These are phyloP conservation scores for Pholiota adiposa DNA, from an alignment of 1,284 basidiomycete genomes.

Conservation along the genomic window DNA sequence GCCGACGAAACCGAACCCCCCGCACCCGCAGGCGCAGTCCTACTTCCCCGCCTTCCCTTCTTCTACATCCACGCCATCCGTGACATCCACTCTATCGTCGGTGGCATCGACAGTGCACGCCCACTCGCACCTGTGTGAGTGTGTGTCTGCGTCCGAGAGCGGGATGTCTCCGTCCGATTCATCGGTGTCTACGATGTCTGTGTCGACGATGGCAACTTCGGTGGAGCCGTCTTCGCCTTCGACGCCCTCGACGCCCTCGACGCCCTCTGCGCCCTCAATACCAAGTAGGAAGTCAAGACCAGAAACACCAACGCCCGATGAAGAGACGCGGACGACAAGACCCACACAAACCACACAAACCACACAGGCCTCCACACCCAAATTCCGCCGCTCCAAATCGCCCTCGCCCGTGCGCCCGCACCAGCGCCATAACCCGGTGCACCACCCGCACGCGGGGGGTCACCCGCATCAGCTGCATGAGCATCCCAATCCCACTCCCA, in stretches of 20 bases:
- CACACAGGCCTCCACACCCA: too few relatives aligned
- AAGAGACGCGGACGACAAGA: too few relatives aligned
- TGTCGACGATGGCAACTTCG: background rate
- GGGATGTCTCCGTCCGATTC: background rate
- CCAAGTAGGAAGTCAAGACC: too few relatives aligned
- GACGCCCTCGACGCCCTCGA: background rate
- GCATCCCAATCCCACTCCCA: too few relatives aligned
- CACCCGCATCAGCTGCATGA: too few relatives aligned
- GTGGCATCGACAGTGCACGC: background rate
- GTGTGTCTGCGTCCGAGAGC: background rate
- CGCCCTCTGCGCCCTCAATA: too few relatives aligned
- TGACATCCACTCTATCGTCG: background rate
- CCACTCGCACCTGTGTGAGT: background rate
- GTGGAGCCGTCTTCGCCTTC: slow-evolving; percentile 8
- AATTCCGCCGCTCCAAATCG: too few relatives aligned
- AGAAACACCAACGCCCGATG: too few relatives aligned
- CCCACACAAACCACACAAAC: too few relatives aligned
- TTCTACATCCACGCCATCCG: background rate
- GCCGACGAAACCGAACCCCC: background rate
- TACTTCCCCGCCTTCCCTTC: background rate
- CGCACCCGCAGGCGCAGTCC: slow-evolving; percentile 15
- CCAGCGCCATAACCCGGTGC: too few relatives aligned
- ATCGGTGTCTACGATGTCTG: background rate
- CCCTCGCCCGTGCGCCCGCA: too few relatives aligned
- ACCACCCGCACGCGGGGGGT: too few relatives aligned